phyloP scores from a whole-genome alignment of 2,329 filamentous ascomycete genomes.

The Talaromyces piceae region DNA sequence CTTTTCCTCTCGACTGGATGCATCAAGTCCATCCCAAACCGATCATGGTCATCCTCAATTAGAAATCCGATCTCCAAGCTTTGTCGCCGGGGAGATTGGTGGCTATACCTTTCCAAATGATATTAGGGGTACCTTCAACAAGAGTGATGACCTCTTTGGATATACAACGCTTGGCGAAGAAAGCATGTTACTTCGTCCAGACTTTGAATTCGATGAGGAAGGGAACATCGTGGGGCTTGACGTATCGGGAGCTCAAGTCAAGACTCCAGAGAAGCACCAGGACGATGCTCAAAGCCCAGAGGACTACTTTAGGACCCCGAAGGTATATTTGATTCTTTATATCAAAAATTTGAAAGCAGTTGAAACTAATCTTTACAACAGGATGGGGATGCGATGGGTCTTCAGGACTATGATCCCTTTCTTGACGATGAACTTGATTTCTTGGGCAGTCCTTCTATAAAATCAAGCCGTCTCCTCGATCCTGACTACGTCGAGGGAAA shows the following conservation, averaged over 20 bases:
- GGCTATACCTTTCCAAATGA: conserved; percentile 37
- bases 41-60: conserved; percentile 29
- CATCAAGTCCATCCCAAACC: conserved; percentile 21
- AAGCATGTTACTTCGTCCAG: conserved; percentile 44
- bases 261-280: conserved; percentile 29
- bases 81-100: conserved; percentile 31
- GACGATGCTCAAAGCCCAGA: conserved; percentile 22
- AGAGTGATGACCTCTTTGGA: conserved; percentile 22
- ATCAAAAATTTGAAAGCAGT: background rate
- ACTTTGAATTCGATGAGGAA: conserved; percentile 56
- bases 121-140: conserved; percentile 30
- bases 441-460: conserved; percentile 22
- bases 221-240: conserved; percentile 49
- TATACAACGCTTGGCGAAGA: conserved; percentile 30
- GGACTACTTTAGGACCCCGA: conserved; percentile 11
- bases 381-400: conserved; percentile 8
- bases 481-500: conserved; percentile 14
- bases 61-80: conserved; percentile 44
- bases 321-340: conserved; percentile 27
- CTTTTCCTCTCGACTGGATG: conserved; percentile 27
- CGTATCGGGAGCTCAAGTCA: conserved; percentile 18
- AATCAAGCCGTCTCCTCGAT: conserved; percentile 13
- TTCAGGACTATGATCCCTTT: background rate
- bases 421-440: conserved; percentile 17
- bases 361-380: conserved; percentile 12